These are phyloP conservation scores for Moesziomyces parantarcticus DNA, from an alignment of 1,284 basidiomycete genomes.

Conservation along the genomic window DNA sequence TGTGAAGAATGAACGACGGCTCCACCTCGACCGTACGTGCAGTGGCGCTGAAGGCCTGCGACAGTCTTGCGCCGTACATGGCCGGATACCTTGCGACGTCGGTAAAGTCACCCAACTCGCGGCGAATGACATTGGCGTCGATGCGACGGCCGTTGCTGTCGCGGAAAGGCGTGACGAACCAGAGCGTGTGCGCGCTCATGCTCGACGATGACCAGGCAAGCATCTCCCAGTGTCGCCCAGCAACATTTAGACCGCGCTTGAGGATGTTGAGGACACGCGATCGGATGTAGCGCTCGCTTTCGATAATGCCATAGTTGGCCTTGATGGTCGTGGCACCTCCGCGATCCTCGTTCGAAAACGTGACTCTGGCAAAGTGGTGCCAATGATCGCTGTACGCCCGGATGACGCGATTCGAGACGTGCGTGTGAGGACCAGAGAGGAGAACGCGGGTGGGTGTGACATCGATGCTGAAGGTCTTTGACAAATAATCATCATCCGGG, in stretches of 20 bases:
- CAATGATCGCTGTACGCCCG: slow-evolving; percentile 18
- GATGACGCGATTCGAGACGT: slow-evolving; percentile 43
- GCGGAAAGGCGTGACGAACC: slow-evolving; percentile 25
- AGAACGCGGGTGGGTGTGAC: slow-evolving; percentile 26
- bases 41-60: slow-evolving; percentile 46
- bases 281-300: slow-evolving; percentile 21
- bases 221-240: slow-evolving; percentile 31
- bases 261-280: slow-evolving; percentile 21
- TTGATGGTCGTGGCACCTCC: slow-evolving; percentile 26
- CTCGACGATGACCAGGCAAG: slow-evolving; percentile 40
- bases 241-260: slow-evolving; percentile 18
- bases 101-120: slow-evolving; percentile 28
- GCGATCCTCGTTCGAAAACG: slow-evolving; percentile 29
- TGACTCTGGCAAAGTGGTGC: slow-evolving; percentile 36
- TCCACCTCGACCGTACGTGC: slow-evolving; percentile 20
- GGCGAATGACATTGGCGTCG: slow-evolving; percentile 27
- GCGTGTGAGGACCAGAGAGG: slow-evolving; percentile 28
- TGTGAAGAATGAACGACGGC: background rate
- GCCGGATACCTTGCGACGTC: slow-evolving; percentile 28
- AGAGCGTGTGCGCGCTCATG: slow-evolving; percentile 33
- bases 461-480: slow-evolving; percentile 22
- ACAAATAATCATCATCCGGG: slow-evolving; percentile 11
- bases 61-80: slow-evolving; percentile 29
- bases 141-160: slow-evolving; percentile 12
- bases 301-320: slow-evolving; percentile 21